Base-by-base conservation (phyloP, 2,329 filamentous ascomycete genomes). In the Aaosphaeria pasadenensis region DNA sequence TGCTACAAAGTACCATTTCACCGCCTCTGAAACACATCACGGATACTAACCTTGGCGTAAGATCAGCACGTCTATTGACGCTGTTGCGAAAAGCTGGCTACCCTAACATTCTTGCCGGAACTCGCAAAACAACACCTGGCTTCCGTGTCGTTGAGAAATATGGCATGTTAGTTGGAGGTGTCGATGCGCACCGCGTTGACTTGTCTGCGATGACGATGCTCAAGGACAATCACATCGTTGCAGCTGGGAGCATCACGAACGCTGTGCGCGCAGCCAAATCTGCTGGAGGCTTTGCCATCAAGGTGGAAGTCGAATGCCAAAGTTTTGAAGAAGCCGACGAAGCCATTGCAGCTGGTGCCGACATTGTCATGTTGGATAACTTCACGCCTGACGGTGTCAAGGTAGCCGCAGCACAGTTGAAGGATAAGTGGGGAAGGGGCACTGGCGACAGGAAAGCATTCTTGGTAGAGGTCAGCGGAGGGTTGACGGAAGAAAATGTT, bases 171-270 rank as follows among this genome's bases (percentile, higher is more conserved):
- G 87, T 95, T 11, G 94, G 92, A 48, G 94, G 94, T 7, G 91
- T 90, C 11, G 94, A 99, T 72, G 83, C 86, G 3, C 94, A 99
- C 71, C 80, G 94, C 31, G 89, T 96, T 73, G 94, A 99, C 69
- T 77, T 99, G 3, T 74, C 70, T 69, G 83, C 86, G 55, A 97
- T 99, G 94, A 91, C 91, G 48, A 99, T 99, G 94, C 80, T 99
- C 56, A 99, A 99, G 77, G 94, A 99, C 73, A 99, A 99, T 73
- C 94, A 99, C 73, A 87, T 99, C 48, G 96, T 92, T 87, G 90
- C 89, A 53, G 86, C 88, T 46, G 78, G 78, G 29, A 89, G 87
- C 66, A 97, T 99, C 70, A 85, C 87, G 1, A 84, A 88, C 24
- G 94, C 94, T 5, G 91, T 99, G 28, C 77, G 77, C 38, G 89